Evolutionary conservation across 2,329 filamentous ascomycete genomes (phyloP).

Genomic region (Domatiomyces catenatus): DNA sequence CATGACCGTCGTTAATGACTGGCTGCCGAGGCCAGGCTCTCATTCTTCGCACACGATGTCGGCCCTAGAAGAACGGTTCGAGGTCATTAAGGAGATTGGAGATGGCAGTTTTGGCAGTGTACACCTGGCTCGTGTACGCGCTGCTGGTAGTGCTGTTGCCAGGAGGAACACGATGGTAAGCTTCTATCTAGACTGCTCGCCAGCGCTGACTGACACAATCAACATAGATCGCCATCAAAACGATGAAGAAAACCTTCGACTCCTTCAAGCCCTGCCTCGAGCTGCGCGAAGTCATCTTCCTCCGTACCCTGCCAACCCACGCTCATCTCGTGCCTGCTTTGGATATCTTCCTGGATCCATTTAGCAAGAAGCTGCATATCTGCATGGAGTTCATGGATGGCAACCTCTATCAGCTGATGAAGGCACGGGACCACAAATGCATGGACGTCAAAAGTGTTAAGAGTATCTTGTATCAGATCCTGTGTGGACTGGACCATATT

Average conservation of each 20-base stretch:
- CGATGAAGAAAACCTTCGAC: conserved; percentile 99
- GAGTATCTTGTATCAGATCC: conserved; percentile 94
- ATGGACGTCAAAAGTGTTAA: conserved; percentile 86
- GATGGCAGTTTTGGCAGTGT: conserved; percentile 98
- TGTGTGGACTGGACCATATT: conserved; percentile 91
- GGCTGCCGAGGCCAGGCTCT: conserved; percentile 52
- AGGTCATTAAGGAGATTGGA: conserved; percentile 93
- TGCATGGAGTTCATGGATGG: conserved; percentile 99
- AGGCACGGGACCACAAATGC: conserved; percentile 86
- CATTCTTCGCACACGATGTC: conserved; percentile 32
- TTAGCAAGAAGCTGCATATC: conserved; percentile 92
- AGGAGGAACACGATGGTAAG: conserved; percentile 83
- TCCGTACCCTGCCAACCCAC: conserved; percentile 74
- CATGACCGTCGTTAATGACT: conserved; percentile 67
- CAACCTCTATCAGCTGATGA: conserved; percentile 98
- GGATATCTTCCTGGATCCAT: conserved; percentile 94
- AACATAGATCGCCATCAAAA: conserved; percentile 85
- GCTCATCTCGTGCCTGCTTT: conserved; percentile 89
- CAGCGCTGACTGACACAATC: conserved; percentile 6
- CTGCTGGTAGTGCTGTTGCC: conserved; percentile 74
- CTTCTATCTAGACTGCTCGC: conserved; percentile 13
- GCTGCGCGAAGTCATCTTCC: conserved; percentile 89
- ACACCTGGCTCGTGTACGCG: conserved; percentile 75
- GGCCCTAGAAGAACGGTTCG: conserved; percentile 82
- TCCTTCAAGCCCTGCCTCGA: conserved; percentile 81